These are phyloP conservation scores for Pichia nanzhaoensis DNA, from an alignment of 805 yeast genomes.

Conservation along the genomic window DNA sequence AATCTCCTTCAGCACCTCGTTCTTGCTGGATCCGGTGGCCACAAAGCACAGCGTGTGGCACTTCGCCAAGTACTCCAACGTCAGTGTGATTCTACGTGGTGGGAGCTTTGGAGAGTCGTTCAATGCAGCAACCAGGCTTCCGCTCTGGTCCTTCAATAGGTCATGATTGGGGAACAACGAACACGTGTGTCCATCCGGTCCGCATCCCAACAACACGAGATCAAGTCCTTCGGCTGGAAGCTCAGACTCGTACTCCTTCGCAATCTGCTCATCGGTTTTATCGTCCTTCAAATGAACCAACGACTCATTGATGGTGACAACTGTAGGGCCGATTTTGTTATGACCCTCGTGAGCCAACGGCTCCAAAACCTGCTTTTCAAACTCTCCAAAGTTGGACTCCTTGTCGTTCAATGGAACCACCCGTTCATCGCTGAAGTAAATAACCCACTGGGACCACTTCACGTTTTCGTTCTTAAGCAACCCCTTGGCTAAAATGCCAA, in stretches of 20 bases:
- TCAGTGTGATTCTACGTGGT: constrained; percentile 82
- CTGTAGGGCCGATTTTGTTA: constrained; percentile 46
- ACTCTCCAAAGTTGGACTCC: constrained; percentile 82
- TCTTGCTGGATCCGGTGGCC: constrained; percentile 85
- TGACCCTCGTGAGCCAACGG: constrained; percentile 32
- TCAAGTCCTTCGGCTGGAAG: constrained; percentile 52
- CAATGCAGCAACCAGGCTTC: constrained; percentile 52
- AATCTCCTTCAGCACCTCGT: constrained; percentile 61
- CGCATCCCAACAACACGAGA: constrained; percentile 77
- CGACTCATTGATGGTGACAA: constrained; percentile 58
- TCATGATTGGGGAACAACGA: constrained; percentile 84
- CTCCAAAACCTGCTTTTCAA: constrained; percentile 55
- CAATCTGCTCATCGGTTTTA: constrained; percentile 47
- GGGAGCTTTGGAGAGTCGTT: constrained; percentile 92
- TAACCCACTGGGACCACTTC: constrained; percentile 70
- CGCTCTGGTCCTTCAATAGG: constrained; percentile 46
- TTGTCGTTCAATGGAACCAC: constrained; percentile 73
- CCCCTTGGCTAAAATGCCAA: constrained; percentile 62
- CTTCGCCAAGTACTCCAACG: constrained; percentile 63
- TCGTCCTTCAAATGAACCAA: constrained; percentile 47
- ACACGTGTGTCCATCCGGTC: constrained; percentile 96
- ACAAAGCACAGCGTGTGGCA: constrained; percentile 64
- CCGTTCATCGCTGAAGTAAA: constrained; percentile 88
- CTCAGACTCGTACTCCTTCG: constrained; percentile 52
- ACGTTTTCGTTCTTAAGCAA: constrained; percentile 50